A percentile compares a stretch with the other conserved stretches of the same genome.
These are phyloP conservation scores for Flaveria linearis DNA, from an alignment of 129 eudicot species.

Conservation along the genomic window DNA sequence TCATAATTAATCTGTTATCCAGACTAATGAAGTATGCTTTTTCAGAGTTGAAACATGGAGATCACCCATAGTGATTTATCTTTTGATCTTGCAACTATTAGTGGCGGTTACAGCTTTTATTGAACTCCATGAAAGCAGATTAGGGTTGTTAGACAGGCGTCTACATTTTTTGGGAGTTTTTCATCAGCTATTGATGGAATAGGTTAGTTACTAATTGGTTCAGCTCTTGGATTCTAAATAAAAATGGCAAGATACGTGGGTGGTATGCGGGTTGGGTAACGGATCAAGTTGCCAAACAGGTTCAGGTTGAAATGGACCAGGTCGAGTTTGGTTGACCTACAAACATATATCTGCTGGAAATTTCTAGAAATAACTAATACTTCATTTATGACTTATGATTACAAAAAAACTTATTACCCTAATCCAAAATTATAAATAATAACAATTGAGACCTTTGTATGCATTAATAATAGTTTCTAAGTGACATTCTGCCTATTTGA, in stretches of 20 bases:
- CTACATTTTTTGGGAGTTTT: constrained; percentile 34
- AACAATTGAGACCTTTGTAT: background rate
- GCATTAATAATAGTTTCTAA: background rate
- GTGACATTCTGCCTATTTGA: background rate
- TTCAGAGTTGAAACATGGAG: constrained; percentile 50
- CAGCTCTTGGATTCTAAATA: background rate
- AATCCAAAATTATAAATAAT: background rate
- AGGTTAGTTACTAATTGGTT: constrained; percentile 40
- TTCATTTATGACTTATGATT: background rate
- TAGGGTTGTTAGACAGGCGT: constrained; percentile 29
- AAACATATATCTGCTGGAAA: background rate
- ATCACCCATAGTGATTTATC: constrained; percentile 45
- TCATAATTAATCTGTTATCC: constrained; percentile 1
- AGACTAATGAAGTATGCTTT: constrained; percentile 15
- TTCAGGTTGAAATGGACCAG: background rate
- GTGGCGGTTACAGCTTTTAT: constrained; percentile 41
- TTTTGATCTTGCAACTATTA: constrained; percentile 46
- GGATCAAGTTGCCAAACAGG: background rate
- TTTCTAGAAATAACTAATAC: background rate
- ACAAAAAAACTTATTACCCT: background rate
- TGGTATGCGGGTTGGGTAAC: background rate
- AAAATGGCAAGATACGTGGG: background rate
- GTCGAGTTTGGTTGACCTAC: background rate
- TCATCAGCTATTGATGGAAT: constrained; percentile 38
- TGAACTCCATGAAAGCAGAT: constrained; percentile 46